These are phyloP conservation scores for Mycena polygramma DNA, from an alignment of 768 basidiomycete genomes.

Conservation along the genomic window DNA sequence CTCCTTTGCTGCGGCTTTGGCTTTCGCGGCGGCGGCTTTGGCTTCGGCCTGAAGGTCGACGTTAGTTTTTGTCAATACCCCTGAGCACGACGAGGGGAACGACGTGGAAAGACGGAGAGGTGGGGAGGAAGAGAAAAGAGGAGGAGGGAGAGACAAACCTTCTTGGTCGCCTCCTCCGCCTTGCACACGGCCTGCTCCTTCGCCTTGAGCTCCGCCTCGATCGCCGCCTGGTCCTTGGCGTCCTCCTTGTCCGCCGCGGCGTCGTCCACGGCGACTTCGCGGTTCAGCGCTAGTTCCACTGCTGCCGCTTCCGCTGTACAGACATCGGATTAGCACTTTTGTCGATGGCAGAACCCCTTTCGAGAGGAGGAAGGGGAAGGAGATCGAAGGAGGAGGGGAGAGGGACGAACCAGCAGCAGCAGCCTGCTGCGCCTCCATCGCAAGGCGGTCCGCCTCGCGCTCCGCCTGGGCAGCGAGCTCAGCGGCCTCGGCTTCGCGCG, in stretches of 20 bases:
- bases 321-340: background rate
- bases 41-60: conserved; percentile 15
- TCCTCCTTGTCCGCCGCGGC: conserved; percentile 10
- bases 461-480: conserved; percentile 1
- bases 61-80: background rate
- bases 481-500: background rate
- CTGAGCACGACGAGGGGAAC: background rate
- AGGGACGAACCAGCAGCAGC: conserved; percentile 9
- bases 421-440: conserved; percentile 10
- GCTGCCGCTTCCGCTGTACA: conserved; percentile 2
- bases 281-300: background rate
- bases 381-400: background rate
- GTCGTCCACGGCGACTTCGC: background rate
- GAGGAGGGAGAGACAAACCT: background rate
- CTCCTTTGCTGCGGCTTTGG: conserved; percentile 25
- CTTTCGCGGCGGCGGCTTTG: conserved; percentile 29
- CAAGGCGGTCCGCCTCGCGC: background rate
- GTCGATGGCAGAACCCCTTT: too few species aligned
- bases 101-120: too few species aligned
- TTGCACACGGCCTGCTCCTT: conserved; percentile 22
- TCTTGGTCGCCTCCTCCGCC: conserved; percentile 29
- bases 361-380: background rate
- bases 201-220: conserved; percentile 32
- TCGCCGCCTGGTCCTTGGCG: conserved; percentile 17
- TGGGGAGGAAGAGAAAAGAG: background rate